Evolutionary conservation across 2,329 filamentous ascomycete species (phyloP).

Genomic region (Scorias spongiosa): DNA sequence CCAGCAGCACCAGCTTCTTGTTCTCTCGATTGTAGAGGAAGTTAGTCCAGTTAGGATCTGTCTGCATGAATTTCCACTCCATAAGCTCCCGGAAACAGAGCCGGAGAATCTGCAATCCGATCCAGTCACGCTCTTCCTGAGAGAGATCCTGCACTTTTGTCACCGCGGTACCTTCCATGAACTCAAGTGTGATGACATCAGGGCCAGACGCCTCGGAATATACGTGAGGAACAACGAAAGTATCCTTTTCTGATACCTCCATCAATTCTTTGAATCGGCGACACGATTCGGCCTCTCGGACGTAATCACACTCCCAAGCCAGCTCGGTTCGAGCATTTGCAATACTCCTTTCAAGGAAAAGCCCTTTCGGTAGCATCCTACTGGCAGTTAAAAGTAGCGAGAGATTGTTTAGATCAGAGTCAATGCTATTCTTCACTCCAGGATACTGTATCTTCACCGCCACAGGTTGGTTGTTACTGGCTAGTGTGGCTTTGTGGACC

Average conservation of each 20-base stretch:
- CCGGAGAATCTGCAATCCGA: slow-evolving; percentile 82
- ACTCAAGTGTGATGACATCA: slow-evolving; percentile 84
- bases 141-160: slow-evolving; percentile 59
- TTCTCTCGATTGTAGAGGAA: slow-evolving; percentile 72
- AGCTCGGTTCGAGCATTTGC: slow-evolving; percentile 85
- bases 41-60: slow-evolving; percentile 98
- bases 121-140: slow-evolving; percentile 84
- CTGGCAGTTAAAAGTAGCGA: slow-evolving; percentile 82
- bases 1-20: slow-evolving; percentile 67
- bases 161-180: slow-evolving; percentile 73
- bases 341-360: slow-evolving; percentile 95
- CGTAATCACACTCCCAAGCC: slow-evolving; percentile 94
- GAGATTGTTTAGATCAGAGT: slow-evolving; percentile 89
- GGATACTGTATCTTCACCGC: slow-evolving; percentile 98
- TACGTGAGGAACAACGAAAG: slow-evolving; percentile 68
- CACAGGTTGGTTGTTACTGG: slow-evolving; percentile 57
- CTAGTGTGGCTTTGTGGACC: slow-evolving; percentile 73
- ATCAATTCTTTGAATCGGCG: slow-evolving; percentile 55
- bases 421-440: slow-evolving; percentile 87
- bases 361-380: slow-evolving; percentile 71
- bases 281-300: slow-evolving; percentile 71
- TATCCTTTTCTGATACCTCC: slow-evolving; percentile 55
- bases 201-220: slow-evolving; percentile 66
- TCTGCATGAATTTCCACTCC: slow-evolving; percentile 97
- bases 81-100: slow-evolving; percentile 85